Base-by-base conservation (phyloP, 1,284 basidiomycete genomes). In the Ceratorhiza oryzae-sativae region DNA sequence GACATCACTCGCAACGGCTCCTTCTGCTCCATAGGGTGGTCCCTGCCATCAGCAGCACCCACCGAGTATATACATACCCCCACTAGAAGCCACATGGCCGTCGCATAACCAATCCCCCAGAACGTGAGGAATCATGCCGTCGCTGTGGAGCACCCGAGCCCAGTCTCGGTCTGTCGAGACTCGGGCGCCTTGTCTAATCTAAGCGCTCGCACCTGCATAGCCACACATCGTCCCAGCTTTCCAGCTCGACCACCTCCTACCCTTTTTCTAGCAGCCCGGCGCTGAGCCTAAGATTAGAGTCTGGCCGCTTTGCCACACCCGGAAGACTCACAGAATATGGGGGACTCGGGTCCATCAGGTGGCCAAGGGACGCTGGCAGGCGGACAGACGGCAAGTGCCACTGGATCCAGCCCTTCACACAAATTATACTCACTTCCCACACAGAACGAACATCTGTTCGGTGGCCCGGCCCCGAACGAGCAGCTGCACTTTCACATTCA, bases 91-190 rank as follows among this genome's bases (percentile, higher is more conserved):
- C 60, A 30, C 60, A 25, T 36, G 45, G 59, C 3, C 39, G 60
- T 46, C 60, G 42, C 42, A 68, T 68, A 56, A 56, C 65, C 34
- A 68, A 55, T 51, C 51, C 65, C 65, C 65, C 27, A 45, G 51
- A 68, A 68, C 65, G 65, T 45, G 65, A 56, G 51, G 25, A 63
- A 36, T 30, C 46, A 13, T 18, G 59, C 36, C 36, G 32, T 23
- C 46, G 39, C 59, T 34, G 27, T 39, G 49, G 51, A 53, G 48
- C 41, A 36, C 30, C 53, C 63, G 32, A 34, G 46, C 15, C 32
- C 23, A 46, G 48, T 20, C 42, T 36, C 3, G 51, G 59, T 23
- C 36, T 25, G 60, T 62, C 45, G 41, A 62, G 42, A 49, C 60
- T 41, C 34, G 25, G 9, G 45, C 15, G 49, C 6, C 25, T 58